Conservation (phyloP, 306 rosid species). For the Cercis canadensis region DNA sequence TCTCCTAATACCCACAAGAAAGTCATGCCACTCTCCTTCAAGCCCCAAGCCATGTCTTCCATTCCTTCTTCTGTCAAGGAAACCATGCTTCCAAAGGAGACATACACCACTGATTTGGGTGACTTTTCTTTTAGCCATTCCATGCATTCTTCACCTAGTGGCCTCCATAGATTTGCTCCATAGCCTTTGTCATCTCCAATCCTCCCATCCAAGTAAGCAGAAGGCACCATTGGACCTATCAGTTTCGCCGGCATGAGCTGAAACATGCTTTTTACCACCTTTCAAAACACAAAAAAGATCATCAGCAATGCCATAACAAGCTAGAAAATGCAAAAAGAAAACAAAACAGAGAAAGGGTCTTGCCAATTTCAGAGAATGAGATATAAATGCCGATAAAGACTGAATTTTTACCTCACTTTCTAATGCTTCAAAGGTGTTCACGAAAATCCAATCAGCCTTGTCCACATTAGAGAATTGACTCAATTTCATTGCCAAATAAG, state of each 20-base stretch:
- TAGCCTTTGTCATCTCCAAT: conserved; percentile 56
- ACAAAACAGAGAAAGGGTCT: background rate
- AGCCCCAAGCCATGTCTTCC: conserved; percentile 48
- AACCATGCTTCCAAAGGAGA: conserved; percentile 65
- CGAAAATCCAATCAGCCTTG: conserved; percentile 59
- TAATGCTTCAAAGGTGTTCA: conserved; percentile 64
- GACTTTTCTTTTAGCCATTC: conserved; percentile 54
- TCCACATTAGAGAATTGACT: conserved; percentile 55
- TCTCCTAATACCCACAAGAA: conserved; percentile 58
- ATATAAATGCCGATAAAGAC: background rate
- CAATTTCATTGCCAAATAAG: conserved; percentile 55
- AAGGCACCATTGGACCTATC: conserved; percentile 65
- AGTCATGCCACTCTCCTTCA: conserved; percentile 43
- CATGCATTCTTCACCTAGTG: conserved; percentile 45
- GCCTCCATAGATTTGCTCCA: conserved; percentile 61
- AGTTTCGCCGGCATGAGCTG: conserved; percentile 49
- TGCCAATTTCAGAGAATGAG: background rate
- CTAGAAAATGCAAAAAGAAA: background rate
- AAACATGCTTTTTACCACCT: conserved; percentile 40
- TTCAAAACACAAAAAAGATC: background rate
- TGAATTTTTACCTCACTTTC: conserved; percentile 54
- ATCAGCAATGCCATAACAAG: conserved; percentile 14
- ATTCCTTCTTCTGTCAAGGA: conserved; percentile 46
- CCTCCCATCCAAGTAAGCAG: conserved; percentile 53
- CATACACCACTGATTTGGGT: conserved; percentile 44